Percentiles rank a stretch among this genome's conserved stretches.
Conservation (phyloP, 148 eudicot species). For the Diospyros kaki region DNA sequence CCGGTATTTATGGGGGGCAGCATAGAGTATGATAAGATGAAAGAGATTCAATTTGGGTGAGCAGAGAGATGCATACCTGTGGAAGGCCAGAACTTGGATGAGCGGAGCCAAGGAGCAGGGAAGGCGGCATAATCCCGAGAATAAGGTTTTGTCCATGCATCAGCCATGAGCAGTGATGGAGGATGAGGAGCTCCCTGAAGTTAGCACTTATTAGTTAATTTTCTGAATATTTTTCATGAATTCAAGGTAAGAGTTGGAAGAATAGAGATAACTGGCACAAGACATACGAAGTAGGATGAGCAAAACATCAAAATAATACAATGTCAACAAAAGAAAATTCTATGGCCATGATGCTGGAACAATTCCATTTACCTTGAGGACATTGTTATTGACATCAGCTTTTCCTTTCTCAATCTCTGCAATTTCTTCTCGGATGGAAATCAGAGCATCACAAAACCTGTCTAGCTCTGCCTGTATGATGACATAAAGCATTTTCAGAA, state of each 20-base stretch:
- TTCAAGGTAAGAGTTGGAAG: constrained; percentile 3
- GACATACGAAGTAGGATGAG: background rate
- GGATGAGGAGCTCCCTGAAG: constrained; percentile 98
- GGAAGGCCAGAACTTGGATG: constrained; percentile 94
- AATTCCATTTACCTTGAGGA: constrained; percentile 65
- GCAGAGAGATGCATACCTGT: constrained; percentile 46
- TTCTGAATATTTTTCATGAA: background rate
- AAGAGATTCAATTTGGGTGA: background rate
- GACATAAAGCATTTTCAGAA: constrained; percentile 9
- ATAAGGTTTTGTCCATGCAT: constrained; percentile 88
- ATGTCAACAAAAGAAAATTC: background rate
- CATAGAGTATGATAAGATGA: background rate
- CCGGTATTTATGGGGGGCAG: background rate
- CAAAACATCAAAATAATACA: background rate
- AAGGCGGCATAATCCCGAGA: constrained; percentile 95
- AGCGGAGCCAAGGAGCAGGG: constrained; percentile 89
- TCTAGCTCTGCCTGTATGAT: constrained; percentile 78
- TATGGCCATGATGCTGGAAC: background rate
- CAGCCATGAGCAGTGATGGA: constrained; percentile 90
- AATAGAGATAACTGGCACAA: background rate
- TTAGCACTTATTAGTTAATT: constrained; percentile 19
- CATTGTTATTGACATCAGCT: constrained; percentile 78
- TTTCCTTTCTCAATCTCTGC: constrained; percentile 84
- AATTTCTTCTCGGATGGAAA: constrained; percentile 94
- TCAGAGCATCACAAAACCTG: constrained; percentile 90